Conservation (phyloP, 1,284 basidiomycete genomes). For the Lignosus rhinocerotis region DNA sequence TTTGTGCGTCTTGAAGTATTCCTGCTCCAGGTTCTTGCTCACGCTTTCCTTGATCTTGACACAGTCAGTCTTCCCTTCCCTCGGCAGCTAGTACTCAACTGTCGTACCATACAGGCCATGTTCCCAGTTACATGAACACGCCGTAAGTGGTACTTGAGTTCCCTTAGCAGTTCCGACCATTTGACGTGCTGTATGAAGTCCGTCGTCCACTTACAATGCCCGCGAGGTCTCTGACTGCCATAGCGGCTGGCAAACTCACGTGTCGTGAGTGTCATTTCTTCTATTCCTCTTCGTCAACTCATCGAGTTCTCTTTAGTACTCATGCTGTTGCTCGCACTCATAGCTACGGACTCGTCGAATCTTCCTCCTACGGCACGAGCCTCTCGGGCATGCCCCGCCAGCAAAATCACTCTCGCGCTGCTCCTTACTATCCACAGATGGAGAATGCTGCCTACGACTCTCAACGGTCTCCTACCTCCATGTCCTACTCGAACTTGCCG, state of each 20-base stretch:
- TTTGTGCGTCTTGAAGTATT: background rate
- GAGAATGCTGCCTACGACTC: background rate
- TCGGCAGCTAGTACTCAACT: slow-evolving; percentile 3
- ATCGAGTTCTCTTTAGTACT: background rate
- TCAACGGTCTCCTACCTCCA: background rate
- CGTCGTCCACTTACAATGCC: background rate
- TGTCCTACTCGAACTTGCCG: background rate
- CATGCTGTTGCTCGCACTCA: background rate
- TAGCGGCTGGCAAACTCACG: slow-evolving; percentile 2
- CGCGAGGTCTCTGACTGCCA: background rate
- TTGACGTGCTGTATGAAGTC: slow-evolving; percentile 2
- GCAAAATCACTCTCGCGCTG: background rate
- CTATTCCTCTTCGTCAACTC: background rate
- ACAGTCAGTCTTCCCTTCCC: background rate
- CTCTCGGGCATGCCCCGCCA: background rate
- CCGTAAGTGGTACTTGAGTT: slow-evolving; percentile 3
- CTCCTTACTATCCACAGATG: background rate
- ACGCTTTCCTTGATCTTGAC: background rate
- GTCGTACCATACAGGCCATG: background rate
- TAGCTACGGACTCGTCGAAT: slow-evolving; percentile 1
- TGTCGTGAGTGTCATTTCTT: background rate
- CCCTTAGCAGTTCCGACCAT: too few species aligned
- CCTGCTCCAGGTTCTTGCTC: background rate
- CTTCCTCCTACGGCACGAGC: background rate
- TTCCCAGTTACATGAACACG: background rate